phyloP scores from a whole-genome alignment of 768 basidiomycete species.

The Tylopilus subfusipes region DNA sequence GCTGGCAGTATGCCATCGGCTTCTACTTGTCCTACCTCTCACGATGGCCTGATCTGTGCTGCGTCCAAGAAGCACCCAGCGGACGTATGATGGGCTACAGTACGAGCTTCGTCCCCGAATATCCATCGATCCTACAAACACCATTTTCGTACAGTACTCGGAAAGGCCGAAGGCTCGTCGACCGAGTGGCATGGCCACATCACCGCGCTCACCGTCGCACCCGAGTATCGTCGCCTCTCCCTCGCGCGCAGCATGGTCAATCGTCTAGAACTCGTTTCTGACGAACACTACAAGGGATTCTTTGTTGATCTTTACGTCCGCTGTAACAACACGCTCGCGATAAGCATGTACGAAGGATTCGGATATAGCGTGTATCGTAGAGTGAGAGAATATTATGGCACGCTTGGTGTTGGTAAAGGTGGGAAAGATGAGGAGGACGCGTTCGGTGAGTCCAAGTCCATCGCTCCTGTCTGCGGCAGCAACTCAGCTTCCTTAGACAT shows the following conservation, averaged over 20 bases:
- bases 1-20: conserved; percentile 69
- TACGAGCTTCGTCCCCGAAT: conserved; percentile 35
- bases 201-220: conserved; percentile 92
- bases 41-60: conserved; percentile 90
- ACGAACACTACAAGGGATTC: conserved; percentile 75
- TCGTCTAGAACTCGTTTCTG: conserved; percentile 81
- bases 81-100: conserved; percentile 93
- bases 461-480: background rate
- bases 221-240: conserved; percentile 84
- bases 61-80: conserved; percentile 73
- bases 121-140: conserved; percentile 5
- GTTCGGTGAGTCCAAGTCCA: conserved; percentile 61
- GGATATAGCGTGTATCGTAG: conserved; percentile 92
- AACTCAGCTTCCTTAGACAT: conserved; percentile 41
- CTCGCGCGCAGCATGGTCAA: conserved; percentile 86
- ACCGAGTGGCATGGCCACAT: conserved; percentile 91
- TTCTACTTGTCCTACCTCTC: conserved; percentile 90
- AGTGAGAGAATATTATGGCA: conserved; percentile 88
- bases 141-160: conserved; percentile 60
- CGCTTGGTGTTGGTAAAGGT: conserved; percentile 70
- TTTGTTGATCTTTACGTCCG: conserved; percentile 97
- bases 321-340: conserved; percentile 79
- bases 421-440: conserved; percentile 85
- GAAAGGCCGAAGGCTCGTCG: conserved; percentile 81
- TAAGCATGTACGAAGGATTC: conserved; percentile 87